Conservation (phyloP, 2,329 filamentous ascomycete species). For the Fusarium scirpi region DNA sequence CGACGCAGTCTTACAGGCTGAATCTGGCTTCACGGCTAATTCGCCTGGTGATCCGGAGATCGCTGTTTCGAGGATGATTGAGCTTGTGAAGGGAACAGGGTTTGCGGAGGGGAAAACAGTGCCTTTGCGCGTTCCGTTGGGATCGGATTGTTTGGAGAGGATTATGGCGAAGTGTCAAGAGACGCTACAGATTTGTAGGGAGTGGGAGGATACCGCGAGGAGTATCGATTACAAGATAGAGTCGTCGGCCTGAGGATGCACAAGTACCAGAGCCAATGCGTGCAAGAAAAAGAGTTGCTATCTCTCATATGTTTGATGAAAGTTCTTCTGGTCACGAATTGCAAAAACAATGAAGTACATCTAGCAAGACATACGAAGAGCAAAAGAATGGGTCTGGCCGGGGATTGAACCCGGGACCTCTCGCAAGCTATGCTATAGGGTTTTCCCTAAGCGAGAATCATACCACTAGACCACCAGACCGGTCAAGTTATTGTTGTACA, state of each 20-base stretch:
- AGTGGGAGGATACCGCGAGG: slow-evolving; percentile 62
- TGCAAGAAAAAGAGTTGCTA: not conserved
- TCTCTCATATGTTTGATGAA: not conserved
- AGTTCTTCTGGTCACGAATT: not conserved
- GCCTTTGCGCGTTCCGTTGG: slow-evolving; percentile 64
- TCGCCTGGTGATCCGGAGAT: slow-evolving; percentile 64
- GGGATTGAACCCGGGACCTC: slow-evolving; percentile 62
- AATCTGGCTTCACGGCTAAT: slow-evolving; percentile 43
- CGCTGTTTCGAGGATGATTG: slow-evolving; percentile 64
- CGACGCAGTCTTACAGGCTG: slow-evolving; percentile 32
- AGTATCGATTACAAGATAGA: slow-evolving; percentile 55
- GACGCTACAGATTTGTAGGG: slow-evolving; percentile 61
- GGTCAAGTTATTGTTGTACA: not conserved
- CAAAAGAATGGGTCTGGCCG: slow-evolving; percentile 55
- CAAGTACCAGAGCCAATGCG: accelerated
- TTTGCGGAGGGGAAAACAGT: slow-evolving; percentile 46
- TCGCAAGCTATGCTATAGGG: slow-evolving; percentile 55
- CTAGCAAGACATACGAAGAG: not conserved
- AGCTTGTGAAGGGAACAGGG: slow-evolving; percentile 63
- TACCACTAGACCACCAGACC: slow-evolving; percentile 74
- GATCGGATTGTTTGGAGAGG: slow-evolving; percentile 62
- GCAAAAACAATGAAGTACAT: not conserved
- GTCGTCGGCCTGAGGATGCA: not conserved
- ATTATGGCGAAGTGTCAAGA: slow-evolving; percentile 64
- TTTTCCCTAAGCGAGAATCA: slow-evolving; percentile 77